Evolutionary conservation across 2,329 filamentous ascomycete species (phyloP).

Genomic region (Penicillium fuscoglaucum): DNA sequence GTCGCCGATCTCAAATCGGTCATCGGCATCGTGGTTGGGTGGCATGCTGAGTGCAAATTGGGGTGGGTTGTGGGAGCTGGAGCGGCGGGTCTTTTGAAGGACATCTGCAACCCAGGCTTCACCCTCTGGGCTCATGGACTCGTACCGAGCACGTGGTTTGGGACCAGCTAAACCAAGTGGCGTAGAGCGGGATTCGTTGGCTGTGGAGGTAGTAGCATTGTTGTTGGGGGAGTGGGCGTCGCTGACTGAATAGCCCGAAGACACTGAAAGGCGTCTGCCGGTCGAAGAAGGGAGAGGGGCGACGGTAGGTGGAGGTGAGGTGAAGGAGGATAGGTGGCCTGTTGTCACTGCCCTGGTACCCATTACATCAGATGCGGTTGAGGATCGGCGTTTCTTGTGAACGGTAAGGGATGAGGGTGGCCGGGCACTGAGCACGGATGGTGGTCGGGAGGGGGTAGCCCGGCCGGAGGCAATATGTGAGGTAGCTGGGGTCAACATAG

Average conservation of each 20-base stretch:
- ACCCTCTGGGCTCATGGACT: conserved; percentile 47
- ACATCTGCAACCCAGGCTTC: conserved; percentile 52
- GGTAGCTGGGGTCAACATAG: conserved; percentile 22
- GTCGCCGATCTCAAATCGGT: conserved; percentile 8
- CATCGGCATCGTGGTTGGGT: conserved; percentile 18
- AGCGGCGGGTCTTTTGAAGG: conserved; percentile 45
- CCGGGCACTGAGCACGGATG: conserved; percentile 38
- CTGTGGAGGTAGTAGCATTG: conserved; percentile 11
- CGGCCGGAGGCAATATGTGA: conserved; percentile 29
- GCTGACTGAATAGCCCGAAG: conserved; percentile 40
- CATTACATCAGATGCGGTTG: conserved; percentile 35
- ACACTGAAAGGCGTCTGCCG: conserved; percentile 38
- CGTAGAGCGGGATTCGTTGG: conserved; percentile 30
- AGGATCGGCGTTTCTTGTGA: conserved; percentile 40
- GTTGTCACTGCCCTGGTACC: conserved; percentile 30
- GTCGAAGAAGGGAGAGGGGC: conserved; percentile 19
- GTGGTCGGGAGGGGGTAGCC: conserved; percentile 39
- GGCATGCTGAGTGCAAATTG: conserved; percentile 27
- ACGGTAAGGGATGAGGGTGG: conserved; percentile 43
- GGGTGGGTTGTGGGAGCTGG: conserved; percentile 34
- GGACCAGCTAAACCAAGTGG: conserved; percentile 50
- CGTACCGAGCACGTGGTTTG: conserved; percentile 40
- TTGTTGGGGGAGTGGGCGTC: conserved; percentile 30
- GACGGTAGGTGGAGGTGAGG: conserved; percentile 26
- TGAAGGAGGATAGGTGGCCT: conserved; percentile 32